Evolutionary conservation across 495 filamentous ascomycete species (phyloP), one percentile per base, ranked within the genome.

Genomic region (Xylaria nigripes): DNA sequence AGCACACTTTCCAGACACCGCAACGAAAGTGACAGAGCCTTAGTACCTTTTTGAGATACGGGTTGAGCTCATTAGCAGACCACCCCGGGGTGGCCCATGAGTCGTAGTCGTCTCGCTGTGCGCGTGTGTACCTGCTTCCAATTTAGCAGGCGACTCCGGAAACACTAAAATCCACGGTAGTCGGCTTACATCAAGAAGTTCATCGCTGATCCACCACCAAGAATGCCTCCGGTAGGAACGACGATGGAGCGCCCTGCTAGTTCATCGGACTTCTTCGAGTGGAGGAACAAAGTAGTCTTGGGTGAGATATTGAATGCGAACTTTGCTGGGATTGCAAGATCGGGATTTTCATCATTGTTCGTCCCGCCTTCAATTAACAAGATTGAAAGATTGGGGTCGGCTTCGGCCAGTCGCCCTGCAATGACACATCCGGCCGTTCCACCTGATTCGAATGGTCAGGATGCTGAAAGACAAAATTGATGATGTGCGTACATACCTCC

Each of bases 1-100:
- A 55, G 46, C 40, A n/a, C n/a, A n/a, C n/a, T n/a, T n/a, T n/a
- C 19, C 6, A 8, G 32, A 36, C 36, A 40, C 10, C 9, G 18
- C 15, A 18, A 16, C 1, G 36, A 4, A 16, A 9, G 2, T 13
- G 36, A 3, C 29, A 23, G 16, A 16, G 18, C 51, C 21, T 48
- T 25, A 23, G 19, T 40, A 80, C 78, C 74, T 82, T 82, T 45
- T 73, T 78, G 19, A 80, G 32, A 50, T 70, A 75, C 8, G 79
- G 80, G 51, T 75, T 45, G 60, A 83, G 49, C 3, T 79, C 76
- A 13, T 79, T 68, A 3, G 68, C 67, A 4, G 64, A 62, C 80
- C 80, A 82, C 1, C 79, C 80, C 1, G 70, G 66, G 0, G 66
- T 72, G 0, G 72, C 69, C 78, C 78, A 82, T 4, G 68, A 60